phyloP scores from a whole-genome alignment of 805 yeast species.

The Yarrowia keelungensis region DNA sequence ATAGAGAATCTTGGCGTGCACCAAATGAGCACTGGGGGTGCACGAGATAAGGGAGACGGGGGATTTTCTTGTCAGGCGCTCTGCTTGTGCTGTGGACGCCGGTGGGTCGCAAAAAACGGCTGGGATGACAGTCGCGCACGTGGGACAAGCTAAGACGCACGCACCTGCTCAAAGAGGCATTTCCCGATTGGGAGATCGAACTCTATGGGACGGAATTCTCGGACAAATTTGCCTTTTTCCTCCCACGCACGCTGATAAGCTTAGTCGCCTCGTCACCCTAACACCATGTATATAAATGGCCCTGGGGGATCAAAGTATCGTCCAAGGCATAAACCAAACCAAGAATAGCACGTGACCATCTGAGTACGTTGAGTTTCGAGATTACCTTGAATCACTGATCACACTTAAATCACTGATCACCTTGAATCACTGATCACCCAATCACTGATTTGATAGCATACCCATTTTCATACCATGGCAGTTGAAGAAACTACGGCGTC shows the following conservation, averaged over 20 bases:
- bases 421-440: too few species aligned
- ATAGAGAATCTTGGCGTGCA: slow-evolving; percentile 31
- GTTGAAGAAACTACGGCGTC: slow-evolving; percentile 54
- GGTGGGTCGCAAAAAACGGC: too few species aligned
- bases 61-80: neutral
- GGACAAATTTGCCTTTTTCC: neutral
- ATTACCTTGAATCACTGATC: neutral
- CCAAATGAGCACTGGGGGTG: slow-evolving; percentile 24
- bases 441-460: too few species aligned
- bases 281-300: slow-evolving; percentile 10
- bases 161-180: slow-evolving; percentile 20
- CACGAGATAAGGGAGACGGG: neutral
- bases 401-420: too few species aligned
- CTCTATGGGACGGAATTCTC: slow-evolving; percentile 3
- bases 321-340: too few species aligned
- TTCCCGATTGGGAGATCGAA: slow-evolving; percentile 2
- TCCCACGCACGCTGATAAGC: slow-evolving; percentile 5
- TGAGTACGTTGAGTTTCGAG: too few species aligned
- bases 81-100: too few species aligned
- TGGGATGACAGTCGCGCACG: neutral
- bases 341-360: neutral
- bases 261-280: slow-evolving; percentile 21
- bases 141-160: neutral
- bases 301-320: neutral
- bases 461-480: slow-evolving; percentile 16